Conservation (phyloP, 176 grass and related monocot species). For the Bromus sterilis region DNA sequence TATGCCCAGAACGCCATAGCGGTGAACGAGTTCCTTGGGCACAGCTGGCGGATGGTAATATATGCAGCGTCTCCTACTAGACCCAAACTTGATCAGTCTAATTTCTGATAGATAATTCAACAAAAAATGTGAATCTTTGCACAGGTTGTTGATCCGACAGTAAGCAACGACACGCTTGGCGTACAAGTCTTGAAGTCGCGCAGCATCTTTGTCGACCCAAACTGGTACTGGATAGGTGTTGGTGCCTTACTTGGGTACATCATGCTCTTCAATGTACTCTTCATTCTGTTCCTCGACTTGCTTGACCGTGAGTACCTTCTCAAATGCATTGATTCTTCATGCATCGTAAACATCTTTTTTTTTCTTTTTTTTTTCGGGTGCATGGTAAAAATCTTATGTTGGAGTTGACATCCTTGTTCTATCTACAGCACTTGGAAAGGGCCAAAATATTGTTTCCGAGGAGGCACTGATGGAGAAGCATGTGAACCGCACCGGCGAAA, state of each 20-base stretch:
- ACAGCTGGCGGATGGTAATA: slow-evolving; percentile 73
- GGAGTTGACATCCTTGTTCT: slow-evolving; percentile 18
- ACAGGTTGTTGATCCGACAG: slow-evolving; percentile 32
- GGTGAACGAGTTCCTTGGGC: slow-evolving; percentile 85
- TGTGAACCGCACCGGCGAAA: slow-evolving; percentile 69
- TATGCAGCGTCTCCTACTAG: not conserved
- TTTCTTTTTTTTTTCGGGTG: no score
- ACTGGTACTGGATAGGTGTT: slow-evolving; percentile 97
- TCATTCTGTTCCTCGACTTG: slow-evolving; percentile 80
- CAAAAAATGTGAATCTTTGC: slow-evolving; percentile 3
- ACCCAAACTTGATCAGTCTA: not conserved
- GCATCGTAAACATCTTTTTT: not conserved
- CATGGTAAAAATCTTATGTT: not conserved
- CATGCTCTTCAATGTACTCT: slow-evolving; percentile 91
- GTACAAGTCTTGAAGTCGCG: slow-evolving; percentile 50
- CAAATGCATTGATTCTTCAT: not conserved
- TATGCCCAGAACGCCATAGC: slow-evolving; percentile 94
- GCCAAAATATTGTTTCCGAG: slow-evolving; percentile 76
- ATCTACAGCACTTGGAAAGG: slow-evolving; percentile 65
- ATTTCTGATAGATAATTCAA: slow-evolving; percentile 1
- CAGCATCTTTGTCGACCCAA: slow-evolving; percentile 75
- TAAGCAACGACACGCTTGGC: slow-evolving; percentile 48
- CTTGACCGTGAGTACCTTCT: slow-evolving; percentile 73
- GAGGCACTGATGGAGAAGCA: slow-evolving; percentile 76
- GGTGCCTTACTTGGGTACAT: slow-evolving; percentile 76